These are phyloP conservation scores for Zygoascus meyerae DNA, from an alignment of 1,139 yeast species.

Conservation along the genomic window DNA sequence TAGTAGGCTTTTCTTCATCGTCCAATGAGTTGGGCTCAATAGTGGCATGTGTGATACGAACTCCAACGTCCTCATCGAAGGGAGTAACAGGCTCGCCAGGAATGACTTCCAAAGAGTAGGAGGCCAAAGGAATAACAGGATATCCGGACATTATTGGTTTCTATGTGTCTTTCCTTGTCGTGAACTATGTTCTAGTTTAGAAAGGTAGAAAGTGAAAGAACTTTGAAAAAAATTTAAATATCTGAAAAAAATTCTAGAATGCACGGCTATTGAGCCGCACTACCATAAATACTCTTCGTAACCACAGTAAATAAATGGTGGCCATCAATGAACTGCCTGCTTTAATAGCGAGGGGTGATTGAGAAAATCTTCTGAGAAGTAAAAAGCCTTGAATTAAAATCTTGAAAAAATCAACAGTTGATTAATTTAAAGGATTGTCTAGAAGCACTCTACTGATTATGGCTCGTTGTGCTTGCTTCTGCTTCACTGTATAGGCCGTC, in stretches of 20 bases:
- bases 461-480: too few species aligned
- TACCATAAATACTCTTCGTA: not conserved
- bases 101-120: conserved; percentile 74
- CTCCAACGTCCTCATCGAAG: conserved; percentile 7
- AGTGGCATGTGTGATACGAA: conserved; percentile 91
- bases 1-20: conserved; percentile 60
- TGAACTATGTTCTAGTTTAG: not conserved
- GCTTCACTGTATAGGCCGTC: too few species aligned
- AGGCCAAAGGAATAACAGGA: conserved; percentile 66
- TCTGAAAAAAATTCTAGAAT: conserved; percentile 6
- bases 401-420: too few species aligned
- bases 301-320: not conserved
- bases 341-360: too few species aligned
- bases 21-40: conserved; percentile 86
- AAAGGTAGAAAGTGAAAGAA: conserved; percentile 4
- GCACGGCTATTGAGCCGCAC: conserved; percentile 5
- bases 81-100: conserved; percentile 48
- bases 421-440: too few species aligned
- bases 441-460: too few species aligned
- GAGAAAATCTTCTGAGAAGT: too few species aligned
- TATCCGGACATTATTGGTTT: conserved; percentile 6
- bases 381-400: too few species aligned
- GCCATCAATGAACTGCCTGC: too few species aligned
- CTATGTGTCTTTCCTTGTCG: not conserved
- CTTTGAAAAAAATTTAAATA: conserved; percentile 6